Conservation (phyloP, 208 protist genomes). For the Acanthamoeba divionensis region DNA sequence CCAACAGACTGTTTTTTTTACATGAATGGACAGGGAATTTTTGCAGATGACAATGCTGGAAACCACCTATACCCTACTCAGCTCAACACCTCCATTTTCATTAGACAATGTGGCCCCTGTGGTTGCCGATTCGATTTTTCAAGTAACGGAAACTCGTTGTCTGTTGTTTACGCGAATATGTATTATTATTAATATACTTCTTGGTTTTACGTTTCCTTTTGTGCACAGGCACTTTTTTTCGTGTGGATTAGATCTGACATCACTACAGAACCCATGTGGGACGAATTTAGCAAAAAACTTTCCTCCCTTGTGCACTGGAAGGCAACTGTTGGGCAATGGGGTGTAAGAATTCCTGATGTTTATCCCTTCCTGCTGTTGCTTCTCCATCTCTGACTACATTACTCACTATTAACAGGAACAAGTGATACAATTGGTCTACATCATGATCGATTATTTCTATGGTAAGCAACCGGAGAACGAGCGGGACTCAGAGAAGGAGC, state of each 20-base stretch:
- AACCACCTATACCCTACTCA: constrained; percentile 11
- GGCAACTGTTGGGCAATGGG: constrained; percentile 23
- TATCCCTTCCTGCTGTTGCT: too few species aligned
- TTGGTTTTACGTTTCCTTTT: too few species aligned
- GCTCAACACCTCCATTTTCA: not conserved
- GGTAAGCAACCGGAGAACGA: not conserved
- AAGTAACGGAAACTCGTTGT: not conserved
- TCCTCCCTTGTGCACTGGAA: constrained; percentile 8
- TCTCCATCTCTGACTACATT: too few species aligned
- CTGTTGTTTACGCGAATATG: too few species aligned
- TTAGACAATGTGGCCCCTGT: constrained; percentile 3
- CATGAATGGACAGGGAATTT: not conserved
- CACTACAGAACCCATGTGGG: constrained; percentile 6
- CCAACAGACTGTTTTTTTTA: not conserved
- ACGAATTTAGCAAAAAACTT: not conserved
- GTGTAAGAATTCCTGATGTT: not conserved
- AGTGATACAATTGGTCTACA: constrained; percentile 15
- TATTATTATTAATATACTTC: too few species aligned
- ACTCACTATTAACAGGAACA: not conserved
- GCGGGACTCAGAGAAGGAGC: too few species aligned
- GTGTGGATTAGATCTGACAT: constrained; percentile 39
- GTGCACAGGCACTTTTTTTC: not conserved
- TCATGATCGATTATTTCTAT: constrained; percentile 10
- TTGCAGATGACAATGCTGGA: constrained; percentile 39
- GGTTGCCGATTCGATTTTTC: constrained; percentile 19